Evolutionary conservation across 2,329 filamentous ascomycete species (phyloP).

Genomic region (Capronia epimyces): DNA sequence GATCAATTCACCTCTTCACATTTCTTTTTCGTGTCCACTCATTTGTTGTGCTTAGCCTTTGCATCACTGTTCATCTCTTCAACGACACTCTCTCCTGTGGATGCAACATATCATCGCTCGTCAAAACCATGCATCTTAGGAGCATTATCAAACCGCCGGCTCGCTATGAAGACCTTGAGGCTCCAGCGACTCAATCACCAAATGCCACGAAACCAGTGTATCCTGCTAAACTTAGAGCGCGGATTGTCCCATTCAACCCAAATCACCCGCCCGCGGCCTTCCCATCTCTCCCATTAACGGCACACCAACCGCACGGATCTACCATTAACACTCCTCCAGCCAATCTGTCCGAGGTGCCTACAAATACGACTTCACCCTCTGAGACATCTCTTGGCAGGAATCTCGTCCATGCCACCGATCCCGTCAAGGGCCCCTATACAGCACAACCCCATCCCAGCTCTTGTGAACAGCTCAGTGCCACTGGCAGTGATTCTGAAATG

Average conservation of each 20-base stretch:
- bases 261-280: slow-evolving; percentile 40
- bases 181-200: slow-evolving; percentile 13
- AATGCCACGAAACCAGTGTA: slow-evolving; percentile 19
- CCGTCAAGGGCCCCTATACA: not conserved
- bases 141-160: slow-evolving; percentile 32
- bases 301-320: not conserved
- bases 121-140: slow-evolving; percentile 35
- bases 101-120: slow-evolving; percentile 5
- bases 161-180: slow-evolving; percentile 30
- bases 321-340: not conserved
- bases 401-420: no score
- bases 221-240: slow-evolving; percentile 23
- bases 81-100: slow-evolving; percentile 23
- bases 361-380: not conserved
- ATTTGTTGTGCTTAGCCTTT: slow-evolving; percentile 2
- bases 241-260: slow-evolving; percentile 34
- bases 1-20: slow-evolving; percentile 3
- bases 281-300: slow-evolving; percentile 33
- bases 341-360: not conserved
- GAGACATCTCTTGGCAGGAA: not conserved
- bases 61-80: not conserved
- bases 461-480: not conserved
- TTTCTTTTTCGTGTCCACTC: not conserved
- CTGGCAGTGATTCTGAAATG: not conserved
- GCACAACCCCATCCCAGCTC: not conserved